phyloP scores from a whole-genome alignment of 495 filamentous ascomycete genomes.

The Penicillium steckii region DNA sequence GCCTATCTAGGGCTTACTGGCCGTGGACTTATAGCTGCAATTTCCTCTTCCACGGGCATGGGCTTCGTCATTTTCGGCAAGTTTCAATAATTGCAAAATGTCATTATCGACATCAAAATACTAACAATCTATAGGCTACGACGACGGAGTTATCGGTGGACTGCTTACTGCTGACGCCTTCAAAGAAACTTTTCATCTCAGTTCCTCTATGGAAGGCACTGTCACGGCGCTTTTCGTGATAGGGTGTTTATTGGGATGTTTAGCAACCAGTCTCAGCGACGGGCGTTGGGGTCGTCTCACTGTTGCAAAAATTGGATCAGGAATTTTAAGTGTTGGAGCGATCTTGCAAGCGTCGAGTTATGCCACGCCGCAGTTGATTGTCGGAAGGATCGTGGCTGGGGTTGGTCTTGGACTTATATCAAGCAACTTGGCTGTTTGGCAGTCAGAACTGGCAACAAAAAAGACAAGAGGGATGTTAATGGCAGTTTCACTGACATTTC shows the following conservation, averaged over 20 bases:
- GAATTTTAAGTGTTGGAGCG: slow-evolving; percentile 50
- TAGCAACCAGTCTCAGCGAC: slow-evolving; percentile 2
- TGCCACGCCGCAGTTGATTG: slow-evolving; percentile 40
- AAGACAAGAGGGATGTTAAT: slow-evolving; percentile 12
- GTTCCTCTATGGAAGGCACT: slow-evolving; percentile 16
- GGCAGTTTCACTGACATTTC: slow-evolving; percentile 10
- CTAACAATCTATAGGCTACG: slow-evolving; percentile 7
- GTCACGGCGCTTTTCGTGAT: slow-evolving; percentile 35
- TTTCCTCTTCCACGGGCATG: slow-evolving; percentile 15
- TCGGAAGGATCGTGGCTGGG: slow-evolving; percentile 39
- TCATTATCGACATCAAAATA: not conserved
- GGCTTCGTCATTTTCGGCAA: slow-evolving; percentile 18
- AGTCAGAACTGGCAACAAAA: slow-evolving; percentile 9
- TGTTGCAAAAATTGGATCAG: slow-evolving; percentile 42
- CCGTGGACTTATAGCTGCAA: slow-evolving; percentile 8
- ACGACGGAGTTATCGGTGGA: slow-evolving; percentile 18
- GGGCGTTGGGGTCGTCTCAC: slow-evolving; percentile 5
- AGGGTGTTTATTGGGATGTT: slow-evolving; percentile 15
- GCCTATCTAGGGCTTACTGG: slow-evolving; percentile 9
- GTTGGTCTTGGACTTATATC: slow-evolving; percentile 24
- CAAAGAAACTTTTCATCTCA: slow-evolving; percentile 14
- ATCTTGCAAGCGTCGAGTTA: slow-evolving; percentile 49
- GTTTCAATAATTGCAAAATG: not conserved
- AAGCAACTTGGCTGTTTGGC: slow-evolving; percentile 14
- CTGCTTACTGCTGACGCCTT: slow-evolving; percentile 13